Evolutionary conservation across 306 rosid species (phyloP), one percentile per base, ranked within the genome.

Genomic region (Quercus wislizeni): DNA sequence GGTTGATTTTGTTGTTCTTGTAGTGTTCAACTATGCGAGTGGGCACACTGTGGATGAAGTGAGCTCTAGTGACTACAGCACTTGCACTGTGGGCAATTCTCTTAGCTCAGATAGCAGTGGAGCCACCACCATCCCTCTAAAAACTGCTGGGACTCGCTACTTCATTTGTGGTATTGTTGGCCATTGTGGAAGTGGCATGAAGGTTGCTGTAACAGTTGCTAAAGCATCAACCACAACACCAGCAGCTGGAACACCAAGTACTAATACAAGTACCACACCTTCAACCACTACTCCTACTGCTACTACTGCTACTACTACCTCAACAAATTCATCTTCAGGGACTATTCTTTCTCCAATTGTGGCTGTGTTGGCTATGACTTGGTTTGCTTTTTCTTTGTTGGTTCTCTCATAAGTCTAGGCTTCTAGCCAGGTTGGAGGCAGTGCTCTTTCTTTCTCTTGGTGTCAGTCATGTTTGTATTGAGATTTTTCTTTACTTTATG

Each of bases 11-110:
- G 14, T 58, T n/a, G 12, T 21, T 35, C 71, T 43, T 41, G 6
- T 68, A 95, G 97, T 74, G 84, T 95, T 95, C 90, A 93, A 85
- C 72, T 93, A 90, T 83, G 94, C 85, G 69, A 71, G 80, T n/a
- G 93, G 97, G 43, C 99, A 95, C 89, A 84, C 94, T 0, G 98
- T 90, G 81, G 97, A 91, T 51, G 99, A 95, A 78, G 98, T 95
- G 49, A 84, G 81, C 28, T 83, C 77, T 19, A 83, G 93, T 20
- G 98, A 93, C 82, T 95, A 93, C 85, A 91, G 81, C 65, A 55
- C 89, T 0, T 95, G 99, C 86, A 89, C 84, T 0, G 15, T 81
- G 2, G 93, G 91, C 1, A 93, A 93, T 30, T 86, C 98, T 13
- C 59, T 95, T 4, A 85, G 76, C 3, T 82, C 94, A 10, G 99